Percentiles rank a stretch among this genome's conserved stretches.
Conservation (phyloP, 257 asterid species). For the Rhazya stricta region DNA sequence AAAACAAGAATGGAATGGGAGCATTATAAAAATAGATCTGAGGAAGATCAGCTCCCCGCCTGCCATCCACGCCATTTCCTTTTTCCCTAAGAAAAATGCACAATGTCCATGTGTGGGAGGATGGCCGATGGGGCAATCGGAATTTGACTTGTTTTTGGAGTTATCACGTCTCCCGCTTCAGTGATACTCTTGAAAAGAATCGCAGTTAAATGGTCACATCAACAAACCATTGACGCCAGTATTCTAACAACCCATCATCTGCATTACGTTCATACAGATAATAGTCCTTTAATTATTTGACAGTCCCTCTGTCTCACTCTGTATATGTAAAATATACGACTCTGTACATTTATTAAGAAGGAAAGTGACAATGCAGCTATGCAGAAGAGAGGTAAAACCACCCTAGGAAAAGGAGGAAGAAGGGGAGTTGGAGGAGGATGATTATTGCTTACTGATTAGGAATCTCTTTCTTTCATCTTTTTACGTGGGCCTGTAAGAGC, state of each 20-base stretch:
- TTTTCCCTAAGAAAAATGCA: constrained; percentile 6
- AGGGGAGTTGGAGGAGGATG: no score
- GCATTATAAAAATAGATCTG: neutral
- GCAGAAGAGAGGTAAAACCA: no score
- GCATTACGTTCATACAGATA: neutral
- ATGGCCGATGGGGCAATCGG: neutral
- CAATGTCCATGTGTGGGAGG: constrained; percentile 1
- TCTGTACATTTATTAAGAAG: no score
- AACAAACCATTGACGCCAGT: neutral
- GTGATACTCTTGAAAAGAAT: neutral
- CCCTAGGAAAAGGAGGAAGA: no score
- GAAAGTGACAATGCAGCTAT: no score
- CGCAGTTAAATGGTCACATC: neutral
- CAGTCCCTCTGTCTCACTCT: no score
- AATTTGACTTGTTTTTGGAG: constrained; percentile 3
- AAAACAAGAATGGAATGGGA: neutral
- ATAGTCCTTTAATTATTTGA: neutral
- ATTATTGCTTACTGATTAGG: no score
- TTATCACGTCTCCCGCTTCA: neutral
- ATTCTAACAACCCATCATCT: neutral
- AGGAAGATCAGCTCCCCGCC: neutral
- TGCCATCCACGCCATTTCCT: constrained; percentile 4
- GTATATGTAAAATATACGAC: no score
- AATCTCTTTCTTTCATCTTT: neutral
- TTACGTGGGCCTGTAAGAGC: neutral